A percentile compares a stretch with the other conserved stretches of the same genome.
Conservation (phyloP, 176 grass and related monocot species). For the Raddia guianensis region DNA sequence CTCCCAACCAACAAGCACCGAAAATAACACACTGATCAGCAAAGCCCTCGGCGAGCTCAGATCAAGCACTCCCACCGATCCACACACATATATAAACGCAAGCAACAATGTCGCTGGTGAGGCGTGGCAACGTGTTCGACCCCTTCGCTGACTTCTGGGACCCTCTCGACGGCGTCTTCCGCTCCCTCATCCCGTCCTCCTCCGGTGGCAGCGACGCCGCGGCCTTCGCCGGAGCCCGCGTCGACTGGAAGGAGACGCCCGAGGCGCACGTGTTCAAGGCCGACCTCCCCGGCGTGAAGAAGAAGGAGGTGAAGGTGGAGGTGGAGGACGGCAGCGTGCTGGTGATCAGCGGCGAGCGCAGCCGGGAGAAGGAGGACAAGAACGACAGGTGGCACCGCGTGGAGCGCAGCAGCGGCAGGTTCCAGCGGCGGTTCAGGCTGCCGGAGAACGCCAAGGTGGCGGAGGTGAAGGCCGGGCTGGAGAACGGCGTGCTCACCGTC, state of each 20-base stretch:
- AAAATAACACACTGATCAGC: neutral
- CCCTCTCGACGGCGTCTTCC: slow-evolving; percentile 42
- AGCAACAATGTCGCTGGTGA: slow-evolving; percentile 42
- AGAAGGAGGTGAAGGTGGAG: slow-evolving; percentile 54
- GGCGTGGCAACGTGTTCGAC: slow-evolving; percentile 51
- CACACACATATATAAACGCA: too few species aligned
- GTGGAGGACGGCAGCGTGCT: slow-evolving; percentile 58
- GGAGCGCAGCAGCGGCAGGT: slow-evolving; percentile 62
- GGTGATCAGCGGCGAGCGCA: slow-evolving; percentile 54
- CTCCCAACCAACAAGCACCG: neutral
- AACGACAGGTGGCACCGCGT: slow-evolving; percentile 61
- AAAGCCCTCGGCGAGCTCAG: neutral
- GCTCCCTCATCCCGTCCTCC: slow-evolving; percentile 9
- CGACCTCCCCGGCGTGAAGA: slow-evolving; percentile 53
- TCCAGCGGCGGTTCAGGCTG: slow-evolving; percentile 40
- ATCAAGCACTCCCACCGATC: neutral
- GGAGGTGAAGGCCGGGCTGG: slow-evolving; percentile 49
- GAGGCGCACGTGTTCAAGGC: slow-evolving; percentile 64
- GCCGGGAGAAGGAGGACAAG: slow-evolving; percentile 60
- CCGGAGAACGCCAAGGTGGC: slow-evolving; percentile 56
- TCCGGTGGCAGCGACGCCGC: neutral
- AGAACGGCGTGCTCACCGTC: slow-evolving; percentile 60
- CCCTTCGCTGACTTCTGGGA: slow-evolving; percentile 59
- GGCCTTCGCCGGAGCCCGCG: slow-evolving; percentile 16
- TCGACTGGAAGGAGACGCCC: slow-evolving; percentile 59